Percentiles rank a stretch among this genome's conserved stretches.
phyloP scores from a whole-genome alignment of 352 stramenopile genomes.

The Phytophthora pinifolia region DNA sequence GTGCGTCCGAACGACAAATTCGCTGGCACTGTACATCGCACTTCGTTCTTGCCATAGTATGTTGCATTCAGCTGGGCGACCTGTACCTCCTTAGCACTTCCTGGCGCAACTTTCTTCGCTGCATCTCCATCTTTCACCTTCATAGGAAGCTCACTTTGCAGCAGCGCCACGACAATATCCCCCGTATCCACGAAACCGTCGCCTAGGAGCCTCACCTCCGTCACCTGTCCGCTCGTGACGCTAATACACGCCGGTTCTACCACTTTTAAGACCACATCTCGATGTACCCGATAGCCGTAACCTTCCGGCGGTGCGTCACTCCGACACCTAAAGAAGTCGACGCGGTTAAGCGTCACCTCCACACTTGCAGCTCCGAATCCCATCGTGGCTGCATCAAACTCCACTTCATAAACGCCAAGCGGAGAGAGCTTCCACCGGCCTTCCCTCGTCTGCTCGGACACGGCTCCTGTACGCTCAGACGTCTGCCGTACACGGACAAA shows the following conservation, averaged over 20 bases:
- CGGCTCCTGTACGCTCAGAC: slow-evolving; percentile 46
- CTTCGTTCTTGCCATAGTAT: slow-evolving; percentile 45
- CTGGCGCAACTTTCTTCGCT: neutral
- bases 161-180: slow-evolving; percentile 54
- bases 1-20: slow-evolving; percentile 76
- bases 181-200: slow-evolving; percentile 65
- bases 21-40: slow-evolving; percentile 57
- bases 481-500: slow-evolving; percentile 56
- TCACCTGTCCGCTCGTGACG: slow-evolving; percentile 55
- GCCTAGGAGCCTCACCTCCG: slow-evolving; percentile 53
- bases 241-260: slow-evolving; percentile 62
- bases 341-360: slow-evolving; percentile 55
- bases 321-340: slow-evolving; percentile 49
- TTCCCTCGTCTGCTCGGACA: slow-evolving; percentile 54
- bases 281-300: slow-evolving; percentile 50
- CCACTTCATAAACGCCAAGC: slow-evolving; percentile 56
- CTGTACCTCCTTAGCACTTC: slow-evolving; percentile 18
- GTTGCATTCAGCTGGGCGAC: slow-evolving; percentile 55
- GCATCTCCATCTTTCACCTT: neutral
- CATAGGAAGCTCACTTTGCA: slow-evolving; percentile 38
- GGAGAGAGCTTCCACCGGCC: slow-evolving; percentile 57
- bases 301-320: slow-evolving; percentile 38
- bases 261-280: slow-evolving; percentile 41
- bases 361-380: slow-evolving; percentile 49
- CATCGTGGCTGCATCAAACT: slow-evolving; percentile 59